phyloP scores from a whole-genome alignment of 2,329 filamentous ascomycete genomes.

The Botryotinia globosa region DNA sequence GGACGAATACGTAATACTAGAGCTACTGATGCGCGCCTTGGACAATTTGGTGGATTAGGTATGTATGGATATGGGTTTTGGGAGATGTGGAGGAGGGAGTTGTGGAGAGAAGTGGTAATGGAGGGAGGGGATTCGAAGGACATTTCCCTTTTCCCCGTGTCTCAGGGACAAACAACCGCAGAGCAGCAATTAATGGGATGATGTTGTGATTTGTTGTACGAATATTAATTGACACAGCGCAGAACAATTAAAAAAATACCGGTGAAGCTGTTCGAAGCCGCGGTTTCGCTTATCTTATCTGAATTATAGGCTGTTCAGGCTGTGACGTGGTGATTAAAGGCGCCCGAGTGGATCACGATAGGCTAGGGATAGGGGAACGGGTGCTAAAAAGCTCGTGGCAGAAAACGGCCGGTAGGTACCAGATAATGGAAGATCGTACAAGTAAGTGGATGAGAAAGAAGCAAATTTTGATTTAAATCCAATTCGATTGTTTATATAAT shows the following conservation, averaged over 20 bases:
- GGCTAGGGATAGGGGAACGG: slow-evolving; percentile 4
- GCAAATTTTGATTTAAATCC: background rate
- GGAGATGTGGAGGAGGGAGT: slow-evolving; percentile 39
- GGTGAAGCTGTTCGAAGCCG: background rate
- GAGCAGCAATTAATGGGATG: background rate
- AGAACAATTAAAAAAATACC: background rate
- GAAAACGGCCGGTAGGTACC: background rate
- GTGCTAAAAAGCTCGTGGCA: slow-evolving; percentile 4
- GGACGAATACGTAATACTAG: slow-evolving; percentile 62
- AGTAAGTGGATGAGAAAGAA: background rate
- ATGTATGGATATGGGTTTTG: slow-evolving; percentile 49
- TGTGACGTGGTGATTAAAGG: slow-evolving; percentile 10
- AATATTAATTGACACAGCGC: background rate
- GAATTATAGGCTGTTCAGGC: background rate
- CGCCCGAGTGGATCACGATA: background rate
- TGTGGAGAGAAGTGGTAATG: slow-evolving; percentile 32
- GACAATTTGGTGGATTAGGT: slow-evolving; percentile 42
- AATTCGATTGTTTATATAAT: background rate
- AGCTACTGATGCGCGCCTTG: slow-evolving; percentile 59
- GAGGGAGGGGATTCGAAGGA: slow-evolving; percentile 20
- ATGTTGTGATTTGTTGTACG: slow-evolving; percentile 4
- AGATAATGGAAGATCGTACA: background rate
- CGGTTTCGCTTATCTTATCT: slow-evolving; percentile 22
- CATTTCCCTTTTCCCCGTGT: slow-evolving; percentile 17
- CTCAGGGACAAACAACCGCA: background rate